phyloP scores from a whole-genome alignment of 441 rosid genomes.

The Erodium trifolium region DNA sequence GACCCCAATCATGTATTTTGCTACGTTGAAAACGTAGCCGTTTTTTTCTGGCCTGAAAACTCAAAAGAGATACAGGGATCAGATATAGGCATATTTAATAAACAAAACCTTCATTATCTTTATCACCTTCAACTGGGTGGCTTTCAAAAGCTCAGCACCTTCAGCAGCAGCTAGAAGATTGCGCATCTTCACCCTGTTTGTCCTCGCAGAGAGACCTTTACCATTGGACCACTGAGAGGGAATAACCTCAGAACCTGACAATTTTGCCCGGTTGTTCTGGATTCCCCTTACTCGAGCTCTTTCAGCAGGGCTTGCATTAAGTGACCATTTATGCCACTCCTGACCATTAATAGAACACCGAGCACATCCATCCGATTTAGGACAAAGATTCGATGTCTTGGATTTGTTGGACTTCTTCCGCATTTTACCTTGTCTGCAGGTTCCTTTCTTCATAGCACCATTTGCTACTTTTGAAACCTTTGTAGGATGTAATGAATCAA shows the following conservation, averaged over 20 bases:
- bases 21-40: constrained; percentile 84
- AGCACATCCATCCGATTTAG: constrained; percentile 85
- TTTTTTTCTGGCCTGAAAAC: constrained; percentile 82
- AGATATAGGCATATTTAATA: background rate
- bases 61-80: constrained; percentile 16
- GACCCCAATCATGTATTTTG: constrained; percentile 99
- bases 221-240: constrained; percentile 37
- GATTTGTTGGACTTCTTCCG: constrained; percentile 32
- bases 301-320: constrained; percentile 68
- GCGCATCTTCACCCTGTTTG: constrained; percentile 90
- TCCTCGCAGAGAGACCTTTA: constrained; percentile 90
- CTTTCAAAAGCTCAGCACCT: constrained; percentile 91
- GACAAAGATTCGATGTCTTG: constrained; percentile 38
- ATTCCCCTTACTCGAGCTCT: constrained; percentile 72
- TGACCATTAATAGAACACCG: constrained; percentile 84
- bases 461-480: constrained; percentile 36
- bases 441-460: constrained; percentile 30
- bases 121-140: constrained; percentile 83
- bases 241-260: constrained; percentile 42
- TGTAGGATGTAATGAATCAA: constrained; percentile 22
- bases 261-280: constrained; percentile 34
- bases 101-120: constrained; percentile 15
- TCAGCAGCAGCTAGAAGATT: constrained; percentile 98
- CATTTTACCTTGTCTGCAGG: constrained; percentile 25
- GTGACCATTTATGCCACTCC: constrained; percentile 93